Base-by-base conservation (phyloP, 345 rosid genomes). In the Acer campestre region DNA sequence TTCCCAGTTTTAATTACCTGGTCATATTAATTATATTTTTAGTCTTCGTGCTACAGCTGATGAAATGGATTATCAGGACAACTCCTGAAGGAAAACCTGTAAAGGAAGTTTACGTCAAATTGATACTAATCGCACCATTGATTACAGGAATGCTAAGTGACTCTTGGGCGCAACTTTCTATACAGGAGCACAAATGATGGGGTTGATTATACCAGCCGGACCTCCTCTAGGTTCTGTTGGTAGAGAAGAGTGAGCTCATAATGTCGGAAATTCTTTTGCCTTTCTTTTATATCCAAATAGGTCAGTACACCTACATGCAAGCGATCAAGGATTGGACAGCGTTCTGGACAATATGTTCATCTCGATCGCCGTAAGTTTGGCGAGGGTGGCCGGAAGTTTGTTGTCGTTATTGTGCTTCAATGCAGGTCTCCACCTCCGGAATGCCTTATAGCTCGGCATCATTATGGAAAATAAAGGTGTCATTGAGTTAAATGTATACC, bases 201-300 rank as follows among this genome's bases (percentile, higher is more conserved):
- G 90, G 1, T 5, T 83, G 0, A 42, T 75, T 5, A 46, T 87
- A 23, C 88, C 84, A 0, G 58, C 75, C 0, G 86, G 88, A 20
- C 84, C 81, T 0, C 83, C 85, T 1, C 16, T 84, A 9, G 85
- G 86, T 22, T 27, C 84, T 10, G 73, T 4, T 87, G 10, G 66
- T 66, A 0, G 83, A 82, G 27, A 84, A 66, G 75, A 51, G 51
- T 2, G 88, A 87, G 27, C 40, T 71, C 13, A 3, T 84, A 7
- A 42, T 80, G 63, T 53, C 66, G 42, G 78, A 78, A 20, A 7
- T 82, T 12, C 67, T 87, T 18, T 7, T 82, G 68, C 86, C 83
- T 10, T 48, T 83, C 16, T 18, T 59, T 76, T 81, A 62, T 80
- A 27, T 4, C 68, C 2, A 20, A 6, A 20, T 59, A 59, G 84